Evolutionary conservation across 2,329 filamentous ascomycete species (phyloP).

Genomic region (Penicillium sp.): DNA sequence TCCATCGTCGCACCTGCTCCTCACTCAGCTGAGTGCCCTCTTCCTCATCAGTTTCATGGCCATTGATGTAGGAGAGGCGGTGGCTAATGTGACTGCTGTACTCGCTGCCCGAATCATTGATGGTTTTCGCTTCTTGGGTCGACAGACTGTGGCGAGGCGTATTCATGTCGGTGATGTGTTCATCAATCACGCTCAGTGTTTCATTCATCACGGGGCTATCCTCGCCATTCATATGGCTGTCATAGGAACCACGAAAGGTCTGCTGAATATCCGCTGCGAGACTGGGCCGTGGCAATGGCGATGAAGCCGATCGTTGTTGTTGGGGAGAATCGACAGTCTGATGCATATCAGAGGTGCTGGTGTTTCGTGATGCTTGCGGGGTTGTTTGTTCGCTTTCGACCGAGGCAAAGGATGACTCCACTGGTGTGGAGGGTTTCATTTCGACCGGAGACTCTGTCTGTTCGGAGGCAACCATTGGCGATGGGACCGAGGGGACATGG

Average conservation of each 20-base stretch:
- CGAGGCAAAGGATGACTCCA: slow-evolving; percentile 21
- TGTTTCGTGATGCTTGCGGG: slow-evolving; percentile 39
- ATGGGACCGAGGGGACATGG: slow-evolving; percentile 4
- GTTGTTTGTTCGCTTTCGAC: slow-evolving; percentile 34
- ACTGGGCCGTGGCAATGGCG: slow-evolving; percentile 33
- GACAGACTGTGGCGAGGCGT: slow-evolving; percentile 52
- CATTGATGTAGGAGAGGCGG: slow-evolving; percentile 83
- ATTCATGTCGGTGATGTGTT: slow-evolving; percentile 86
- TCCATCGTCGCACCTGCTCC: slow-evolving; percentile 74
- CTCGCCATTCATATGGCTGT: slow-evolving; percentile 48
- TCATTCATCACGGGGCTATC: slow-evolving; percentile 83
- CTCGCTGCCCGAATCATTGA: slow-evolving; percentile 78
- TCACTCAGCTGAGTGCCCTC: slow-evolving; percentile 65
- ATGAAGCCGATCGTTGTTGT: slow-evolving; percentile 33
- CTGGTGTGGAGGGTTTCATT: slow-evolving; percentile 13
- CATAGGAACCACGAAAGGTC: slow-evolving; percentile 43
- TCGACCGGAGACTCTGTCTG: slow-evolving; percentile 12
- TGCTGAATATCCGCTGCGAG: slow-evolving; percentile 39
- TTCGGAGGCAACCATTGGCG: slow-evolving; percentile 7
- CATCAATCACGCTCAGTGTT: slow-evolving; percentile 90
- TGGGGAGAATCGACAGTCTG: slow-evolving; percentile 21
- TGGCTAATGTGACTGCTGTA: slow-evolving; percentile 75
- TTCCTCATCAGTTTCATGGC: slow-evolving; percentile 92
- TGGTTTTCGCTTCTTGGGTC: slow-evolving; percentile 48
- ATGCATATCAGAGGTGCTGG: slow-evolving; percentile 30